Percentiles rank a stretch among this genome's conserved stretches.
phyloP scores from a whole-genome alignment of 345 rosid species.

The Limnanthes douglasii region DNA sequence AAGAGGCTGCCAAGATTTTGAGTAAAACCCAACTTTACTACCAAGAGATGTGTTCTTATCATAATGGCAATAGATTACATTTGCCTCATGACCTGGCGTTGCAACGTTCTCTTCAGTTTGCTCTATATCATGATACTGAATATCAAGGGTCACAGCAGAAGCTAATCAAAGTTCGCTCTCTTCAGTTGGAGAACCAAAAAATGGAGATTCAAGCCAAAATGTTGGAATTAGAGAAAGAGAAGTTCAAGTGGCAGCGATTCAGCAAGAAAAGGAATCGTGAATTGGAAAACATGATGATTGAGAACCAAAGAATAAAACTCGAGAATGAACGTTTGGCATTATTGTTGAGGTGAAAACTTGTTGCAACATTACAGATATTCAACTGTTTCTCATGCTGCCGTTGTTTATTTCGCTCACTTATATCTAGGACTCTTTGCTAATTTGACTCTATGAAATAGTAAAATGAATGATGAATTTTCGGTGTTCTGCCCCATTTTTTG shows the following conservation, averaged over 20 bases:
- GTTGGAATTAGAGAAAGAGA: conserved; percentile 77
- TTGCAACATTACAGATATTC: too few species aligned
- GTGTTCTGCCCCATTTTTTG: too few species aligned
- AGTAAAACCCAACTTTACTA: conserved; percentile 89
- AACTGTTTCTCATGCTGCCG: too few species aligned
- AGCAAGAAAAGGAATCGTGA: conserved; percentile 69
- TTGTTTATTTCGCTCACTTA: too few species aligned
- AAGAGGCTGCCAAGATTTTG: conserved; percentile 70
- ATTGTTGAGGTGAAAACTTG: conserved; percentile 51
- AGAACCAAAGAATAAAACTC: conserved; percentile 84
- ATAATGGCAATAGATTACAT: conserved; percentile 71
- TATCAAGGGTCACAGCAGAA: conserved; percentile 60
- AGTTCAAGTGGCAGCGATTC: conserved; percentile 73
- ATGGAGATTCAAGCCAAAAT: conserved; percentile 56
- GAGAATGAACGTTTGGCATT: conserved; percentile 69
- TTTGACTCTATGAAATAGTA: too few species aligned
- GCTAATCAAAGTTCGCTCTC: conserved; percentile 45
- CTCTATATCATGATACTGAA: conserved; percentile 76
- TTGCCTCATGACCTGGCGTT: conserved; percentile 78
- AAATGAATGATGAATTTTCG: too few species aligned
- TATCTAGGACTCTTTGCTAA: too few species aligned
- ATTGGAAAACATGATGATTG: conserved; percentile 57
- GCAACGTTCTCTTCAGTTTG: conserved; percentile 61
- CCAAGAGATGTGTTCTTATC: conserved; percentile 96
- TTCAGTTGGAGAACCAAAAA: conserved; percentile 74